phyloP scores from a whole-genome alignment of 331 rosid species.

The Malus hybrid region DNA sequence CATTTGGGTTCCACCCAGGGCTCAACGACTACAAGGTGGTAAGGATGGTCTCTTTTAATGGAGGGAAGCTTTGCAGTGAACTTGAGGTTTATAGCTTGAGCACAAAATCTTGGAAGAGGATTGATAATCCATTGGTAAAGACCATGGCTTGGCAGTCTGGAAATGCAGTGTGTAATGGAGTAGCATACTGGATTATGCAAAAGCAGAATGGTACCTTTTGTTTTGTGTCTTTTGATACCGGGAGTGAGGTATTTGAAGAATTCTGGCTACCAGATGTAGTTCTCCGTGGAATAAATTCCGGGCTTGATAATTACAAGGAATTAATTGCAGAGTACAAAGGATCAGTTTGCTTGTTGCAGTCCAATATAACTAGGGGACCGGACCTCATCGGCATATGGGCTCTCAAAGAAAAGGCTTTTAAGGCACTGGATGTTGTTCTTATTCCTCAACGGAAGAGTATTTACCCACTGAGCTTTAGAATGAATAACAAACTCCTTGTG shows the following conservation, averaged over 20 bases:
- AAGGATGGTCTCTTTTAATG: neutral
- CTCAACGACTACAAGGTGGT: neutral
- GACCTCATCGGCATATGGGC: neutral
- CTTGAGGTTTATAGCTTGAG: neutral
- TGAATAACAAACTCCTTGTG: neutral
- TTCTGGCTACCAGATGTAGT: neutral
- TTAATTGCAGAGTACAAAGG: neutral
- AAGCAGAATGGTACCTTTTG: neutral
- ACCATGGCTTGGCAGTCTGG: neutral
- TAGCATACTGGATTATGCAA: neutral
- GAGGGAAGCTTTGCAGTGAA: neutral
- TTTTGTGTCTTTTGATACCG: neutral
- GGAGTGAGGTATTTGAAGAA: neutral
- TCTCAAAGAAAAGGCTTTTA: neutral
- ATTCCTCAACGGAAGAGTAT: neutral
- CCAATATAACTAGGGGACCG: neutral
- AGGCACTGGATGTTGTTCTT: neutral
- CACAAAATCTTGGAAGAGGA: neutral
- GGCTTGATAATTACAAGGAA: neutral
- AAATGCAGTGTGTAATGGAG: neutral
- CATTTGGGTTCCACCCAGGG: neutral
- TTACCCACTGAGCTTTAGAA: neutral
- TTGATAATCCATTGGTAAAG: neutral
- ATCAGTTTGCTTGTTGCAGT: neutral
- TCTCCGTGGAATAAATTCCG: neutral